Evolutionary conservation across 345 rosid genomes (phyloP).

Genomic region (Melaleuca quinquenervia): DNA sequence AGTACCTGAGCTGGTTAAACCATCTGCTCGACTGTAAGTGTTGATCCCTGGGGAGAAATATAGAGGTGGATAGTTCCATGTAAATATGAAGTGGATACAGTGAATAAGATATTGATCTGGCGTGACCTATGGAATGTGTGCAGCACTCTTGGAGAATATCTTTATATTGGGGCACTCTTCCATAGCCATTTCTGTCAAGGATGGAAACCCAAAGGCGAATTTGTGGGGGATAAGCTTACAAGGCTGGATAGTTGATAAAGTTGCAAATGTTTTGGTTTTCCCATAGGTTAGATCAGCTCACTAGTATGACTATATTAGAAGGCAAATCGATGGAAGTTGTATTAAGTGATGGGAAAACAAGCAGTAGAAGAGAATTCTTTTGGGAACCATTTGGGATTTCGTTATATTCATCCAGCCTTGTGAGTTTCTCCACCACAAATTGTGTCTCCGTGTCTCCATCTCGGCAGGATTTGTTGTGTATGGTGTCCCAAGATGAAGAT

Average conservation of each 20-base stretch:
- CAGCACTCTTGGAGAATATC: not conserved
- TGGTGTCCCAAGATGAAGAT: not conserved
- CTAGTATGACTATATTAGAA: not conserved
- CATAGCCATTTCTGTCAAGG: not conserved
- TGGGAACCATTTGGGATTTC: not conserved
- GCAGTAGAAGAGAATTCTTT: not conserved
- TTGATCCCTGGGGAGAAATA: not conserved
- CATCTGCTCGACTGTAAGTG: slow-evolving; percentile 39
- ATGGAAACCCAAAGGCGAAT: not conserved
- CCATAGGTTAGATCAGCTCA: not conserved
- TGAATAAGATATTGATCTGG: not conserved
- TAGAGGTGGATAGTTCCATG: not conserved
- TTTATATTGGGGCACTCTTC: not conserved
- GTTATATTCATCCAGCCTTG: not conserved
- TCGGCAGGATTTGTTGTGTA: not conserved
- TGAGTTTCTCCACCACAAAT: not conserved
- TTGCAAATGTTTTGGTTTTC: not conserved
- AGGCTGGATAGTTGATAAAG: not conserved
- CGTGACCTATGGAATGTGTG: not conserved
- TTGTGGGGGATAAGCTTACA: not conserved
- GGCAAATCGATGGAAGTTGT: not conserved
- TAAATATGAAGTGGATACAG: not conserved
- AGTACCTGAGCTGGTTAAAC: slow-evolving; percentile 6
- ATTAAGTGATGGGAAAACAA: not conserved
- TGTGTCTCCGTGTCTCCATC: not conserved